Evolutionary conservation across 495 filamentous ascomycete genomes (phyloP), one percentile per base, ranked within the genome.

Genomic region (Penicillium cataractarum): DNA sequence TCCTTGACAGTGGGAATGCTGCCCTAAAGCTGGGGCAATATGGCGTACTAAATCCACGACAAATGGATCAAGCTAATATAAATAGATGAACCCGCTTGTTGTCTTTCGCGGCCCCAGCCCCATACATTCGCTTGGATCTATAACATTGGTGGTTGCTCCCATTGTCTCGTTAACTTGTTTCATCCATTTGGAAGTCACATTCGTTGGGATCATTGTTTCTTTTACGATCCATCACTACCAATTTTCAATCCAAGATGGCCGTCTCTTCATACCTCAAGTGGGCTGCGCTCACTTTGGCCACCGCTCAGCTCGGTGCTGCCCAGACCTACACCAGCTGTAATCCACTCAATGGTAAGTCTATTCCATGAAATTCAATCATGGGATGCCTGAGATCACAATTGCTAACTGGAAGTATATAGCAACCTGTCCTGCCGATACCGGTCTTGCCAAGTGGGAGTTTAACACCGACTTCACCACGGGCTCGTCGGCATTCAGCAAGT

Each of bases 301-400:
- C 61, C 13, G 57, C 64, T 26, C 61, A 69, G 55, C 71, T 85
- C 55, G 82, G 78, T 55, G 72, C 82, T 70, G 90, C 88, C 32
- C 90, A 93, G 76, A 93, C 90, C 31, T 88, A 79, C 66, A 89
- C 86, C 22, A 78, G 69, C 63, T 93, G 90, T 72, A 87, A 93
- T 68, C 90, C 90, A 59, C 80, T 83, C 56, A 80, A 87, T 67
- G 83, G 83, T 74, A 32, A 59, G 72, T 54, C 7, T 13, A 50
- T 22, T 9, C n/a, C 3, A 15, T 21, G 13, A 29, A 51, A n/a
- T 10, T 29, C 27, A n/a, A 19, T 6, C 15, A 5, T 8, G 4
- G 17, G 0, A 15, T n/a, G 4, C 32, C n/a, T n/a, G 6, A 0
- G 1, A n/a, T n/a, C 12, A 31, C 8, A 0, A 13, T 7, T 4